phyloP scores from a whole-genome alignment of 805 yeast genomes.

The Ogataea paradorogensis region DNA sequence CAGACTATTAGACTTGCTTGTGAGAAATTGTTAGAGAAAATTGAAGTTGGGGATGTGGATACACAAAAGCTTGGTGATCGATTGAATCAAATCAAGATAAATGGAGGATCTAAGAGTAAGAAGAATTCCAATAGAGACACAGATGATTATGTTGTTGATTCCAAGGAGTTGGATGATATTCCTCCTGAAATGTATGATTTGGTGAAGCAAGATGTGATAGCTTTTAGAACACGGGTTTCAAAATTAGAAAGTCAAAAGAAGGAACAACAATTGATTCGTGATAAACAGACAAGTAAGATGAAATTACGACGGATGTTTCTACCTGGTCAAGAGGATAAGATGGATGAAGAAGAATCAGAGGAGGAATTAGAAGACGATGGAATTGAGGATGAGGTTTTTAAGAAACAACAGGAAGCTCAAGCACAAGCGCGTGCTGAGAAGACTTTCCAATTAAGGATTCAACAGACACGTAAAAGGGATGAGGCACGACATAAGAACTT shows the following conservation, averaged over 20 bases:
- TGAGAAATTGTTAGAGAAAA: slow-evolving; percentile 9
- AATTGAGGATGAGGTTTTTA: slow-evolving; percentile 14
- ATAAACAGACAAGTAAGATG: slow-evolving; percentile 46
- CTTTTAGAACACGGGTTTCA: slow-evolving; percentile 54
- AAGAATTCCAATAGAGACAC: slow-evolving; percentile 12
- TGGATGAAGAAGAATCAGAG: slow-evolving; percentile 28
- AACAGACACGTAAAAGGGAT: slow-evolving; percentile 26
- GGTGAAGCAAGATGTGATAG: slow-evolving; percentile 52
- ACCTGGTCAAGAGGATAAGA: slow-evolving; percentile 25
- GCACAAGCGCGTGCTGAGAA: slow-evolving; percentile 21
- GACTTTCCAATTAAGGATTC: slow-evolving; percentile 12
- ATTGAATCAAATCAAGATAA: background rate
- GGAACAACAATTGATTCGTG: slow-evolving; percentile 45
- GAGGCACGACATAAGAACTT: slow-evolving; percentile 29
- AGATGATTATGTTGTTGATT: slow-evolving; percentile 48
- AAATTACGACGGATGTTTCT: slow-evolving; percentile 43
- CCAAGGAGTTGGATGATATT: slow-evolving; percentile 54
- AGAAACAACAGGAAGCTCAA: slow-evolving; percentile 20
- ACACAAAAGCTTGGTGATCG: background rate
- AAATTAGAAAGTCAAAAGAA: slow-evolving; percentile 51
- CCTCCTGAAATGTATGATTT: slow-evolving; percentile 51
- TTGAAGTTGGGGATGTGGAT: slow-evolving; percentile 6
- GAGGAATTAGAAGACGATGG: slow-evolving; percentile 21
- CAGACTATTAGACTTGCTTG: slow-evolving; percentile 9
- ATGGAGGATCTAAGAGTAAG: background rate